Conservation (phyloP, 169 alveolate genomes). For the Babesia caballi region DNA sequence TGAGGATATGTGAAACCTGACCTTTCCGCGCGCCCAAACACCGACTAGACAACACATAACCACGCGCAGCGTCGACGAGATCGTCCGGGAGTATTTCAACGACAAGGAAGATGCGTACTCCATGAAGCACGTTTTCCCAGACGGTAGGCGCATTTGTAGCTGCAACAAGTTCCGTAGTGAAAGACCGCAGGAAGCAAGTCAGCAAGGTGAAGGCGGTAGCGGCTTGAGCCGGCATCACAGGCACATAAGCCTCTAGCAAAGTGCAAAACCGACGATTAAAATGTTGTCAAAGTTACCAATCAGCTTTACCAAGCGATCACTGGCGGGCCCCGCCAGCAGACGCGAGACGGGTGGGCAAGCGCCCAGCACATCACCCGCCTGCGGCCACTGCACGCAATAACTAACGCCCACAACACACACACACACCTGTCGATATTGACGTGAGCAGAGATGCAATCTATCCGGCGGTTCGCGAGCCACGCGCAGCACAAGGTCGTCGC, state of each 20-base stretch:
- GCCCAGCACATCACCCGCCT: no score
- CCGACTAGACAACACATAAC: neutral
- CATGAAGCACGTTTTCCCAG: constrained; percentile 49
- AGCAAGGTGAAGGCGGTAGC: neutral
- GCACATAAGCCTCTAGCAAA: neutral
- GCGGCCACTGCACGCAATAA: no score
- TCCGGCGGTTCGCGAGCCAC: constrained; percentile 17
- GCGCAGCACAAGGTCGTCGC: constrained; percentile 21
- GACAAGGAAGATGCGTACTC: constrained; percentile 78
- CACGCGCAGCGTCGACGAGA: constrained; percentile 61
- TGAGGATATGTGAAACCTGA: no score
- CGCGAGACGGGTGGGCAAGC: no score
- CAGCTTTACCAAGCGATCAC: no score
- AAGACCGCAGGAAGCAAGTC: neutral
- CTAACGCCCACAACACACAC: neutral
- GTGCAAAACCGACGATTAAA: neutral
- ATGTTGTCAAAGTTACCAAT: no score
- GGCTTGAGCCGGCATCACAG: neutral
- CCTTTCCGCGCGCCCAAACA: no score
- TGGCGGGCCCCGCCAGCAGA: no score
- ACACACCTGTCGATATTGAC: neutral
- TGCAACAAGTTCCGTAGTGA: neutral
- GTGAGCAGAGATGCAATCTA: constrained; percentile 15
- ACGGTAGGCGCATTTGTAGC: neutral
- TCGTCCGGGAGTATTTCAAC: constrained; percentile 65